phyloP scores from a whole-genome alignment of 2,329 filamentous ascomycete genomes.

The Xylariomycetidae sp. region DNA sequence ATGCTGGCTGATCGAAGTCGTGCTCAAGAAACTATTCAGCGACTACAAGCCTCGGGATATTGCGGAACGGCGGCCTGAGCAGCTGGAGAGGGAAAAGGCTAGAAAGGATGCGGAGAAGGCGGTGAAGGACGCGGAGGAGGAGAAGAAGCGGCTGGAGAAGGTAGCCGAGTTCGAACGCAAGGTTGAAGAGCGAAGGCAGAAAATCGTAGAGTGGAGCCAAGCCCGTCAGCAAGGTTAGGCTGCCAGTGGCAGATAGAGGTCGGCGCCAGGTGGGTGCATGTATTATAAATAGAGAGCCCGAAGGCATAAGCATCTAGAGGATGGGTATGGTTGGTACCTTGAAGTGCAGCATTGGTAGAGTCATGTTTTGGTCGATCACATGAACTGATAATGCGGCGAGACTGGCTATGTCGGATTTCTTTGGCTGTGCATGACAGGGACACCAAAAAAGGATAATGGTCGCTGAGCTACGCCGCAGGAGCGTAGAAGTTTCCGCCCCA shows the following conservation, averaged over 20 bases:
- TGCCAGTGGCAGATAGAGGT: conserved; percentile 6
- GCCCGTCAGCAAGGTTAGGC: conserved; percentile 16
- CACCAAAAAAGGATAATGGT: too few species aligned
- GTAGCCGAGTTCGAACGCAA: conserved; percentile 57
- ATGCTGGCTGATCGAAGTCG: conserved; percentile 84
- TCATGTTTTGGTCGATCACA: too few species aligned
- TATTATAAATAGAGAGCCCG: too few species aligned
- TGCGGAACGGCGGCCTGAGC: conserved; percentile 78
- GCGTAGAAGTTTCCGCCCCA: too few species aligned
- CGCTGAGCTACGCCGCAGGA: too few species aligned
- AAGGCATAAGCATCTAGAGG: too few species aligned
- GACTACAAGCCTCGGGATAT: conserved; percentile 95
- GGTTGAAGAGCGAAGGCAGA: conserved; percentile 45
- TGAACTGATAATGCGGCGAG: too few species aligned
- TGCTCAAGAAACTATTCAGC: conserved; percentile 79
- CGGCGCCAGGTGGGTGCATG: not conserved
- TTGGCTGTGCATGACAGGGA: too few species aligned
- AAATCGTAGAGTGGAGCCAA: conserved; percentile 43
- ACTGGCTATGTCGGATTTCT: too few species aligned
- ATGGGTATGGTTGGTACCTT: too few species aligned
- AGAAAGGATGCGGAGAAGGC: conserved; percentile 58
- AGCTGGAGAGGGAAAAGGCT: conserved; percentile 69
- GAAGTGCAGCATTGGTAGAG: too few species aligned
- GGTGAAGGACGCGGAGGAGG: conserved; percentile 45
- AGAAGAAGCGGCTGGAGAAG: conserved; percentile 48